Conservation (phyloP, 306 rosid genomes). For the Medicago lupulina region DNA sequence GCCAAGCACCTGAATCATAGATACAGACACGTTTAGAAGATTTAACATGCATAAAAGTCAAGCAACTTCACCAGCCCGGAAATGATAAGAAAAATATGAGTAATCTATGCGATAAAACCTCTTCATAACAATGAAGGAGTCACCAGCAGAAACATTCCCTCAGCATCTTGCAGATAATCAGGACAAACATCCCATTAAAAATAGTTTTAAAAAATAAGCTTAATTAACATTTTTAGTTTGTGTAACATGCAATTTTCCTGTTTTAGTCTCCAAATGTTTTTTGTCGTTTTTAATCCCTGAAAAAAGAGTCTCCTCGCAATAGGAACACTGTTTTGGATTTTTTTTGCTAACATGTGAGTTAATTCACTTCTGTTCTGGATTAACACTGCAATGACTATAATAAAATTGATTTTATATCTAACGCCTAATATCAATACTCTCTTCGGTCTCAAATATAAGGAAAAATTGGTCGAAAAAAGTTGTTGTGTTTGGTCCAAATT, state of each 20-base stretch:
- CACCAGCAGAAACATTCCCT: neutral
- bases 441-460: too few relatives aligned
- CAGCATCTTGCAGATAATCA: neutral
- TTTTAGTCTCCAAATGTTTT: neutral
- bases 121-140: constrained; percentile 8
- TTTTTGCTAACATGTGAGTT: too few relatives aligned
- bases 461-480: too few relatives aligned
- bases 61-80: neutral
- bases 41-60: constrained; percentile 10
- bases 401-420: neutral
- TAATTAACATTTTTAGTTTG: neutral
- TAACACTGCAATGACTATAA: neutral
- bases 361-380: neutral
- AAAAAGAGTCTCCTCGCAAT: neutral
- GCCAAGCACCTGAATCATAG: constrained; percentile 59
- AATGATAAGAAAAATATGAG: neutral
- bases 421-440: neutral
- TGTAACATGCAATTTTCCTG: neutral
- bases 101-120: constrained; percentile 12
- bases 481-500: too few relatives aligned
- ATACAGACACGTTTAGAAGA: constrained; percentile 1
- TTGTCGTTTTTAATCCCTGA: neutral
- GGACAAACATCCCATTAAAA: neutral
- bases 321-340: neutral
- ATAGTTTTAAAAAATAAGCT: neutral